Evolutionary conservation across 441 rosid genomes (phyloP).

Genomic region (Rhodomyrtus psidioides): DNA sequence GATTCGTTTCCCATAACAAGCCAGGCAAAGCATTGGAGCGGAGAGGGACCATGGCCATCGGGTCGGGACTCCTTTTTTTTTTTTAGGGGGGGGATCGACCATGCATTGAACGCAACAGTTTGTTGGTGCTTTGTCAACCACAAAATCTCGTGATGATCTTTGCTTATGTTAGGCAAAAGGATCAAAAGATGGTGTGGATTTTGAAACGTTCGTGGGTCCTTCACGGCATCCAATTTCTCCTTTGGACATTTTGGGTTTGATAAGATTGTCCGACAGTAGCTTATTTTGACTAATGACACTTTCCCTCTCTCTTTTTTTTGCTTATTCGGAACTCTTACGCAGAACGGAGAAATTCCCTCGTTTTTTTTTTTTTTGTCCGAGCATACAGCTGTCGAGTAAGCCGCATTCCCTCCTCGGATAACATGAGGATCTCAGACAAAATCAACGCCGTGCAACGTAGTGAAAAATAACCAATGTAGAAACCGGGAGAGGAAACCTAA

Average conservation of each 20-base stretch:
- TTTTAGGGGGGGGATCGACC: background rate
- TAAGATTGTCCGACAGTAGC: background rate
- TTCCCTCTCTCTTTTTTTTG: background rate
- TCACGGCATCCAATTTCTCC: background rate
- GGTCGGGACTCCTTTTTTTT: background rate
- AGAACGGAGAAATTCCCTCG: background rate
- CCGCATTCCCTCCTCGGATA: too few species aligned
- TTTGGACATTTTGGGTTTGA: background rate
- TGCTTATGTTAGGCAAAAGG: background rate
- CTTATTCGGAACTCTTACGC: background rate
- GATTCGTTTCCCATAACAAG: background rate
- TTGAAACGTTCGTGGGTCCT: background rate
- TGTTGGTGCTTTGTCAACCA: background rate
- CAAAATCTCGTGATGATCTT: background rate
- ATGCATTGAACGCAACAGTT: background rate
- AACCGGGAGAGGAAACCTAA: background rate
- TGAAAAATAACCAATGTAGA: background rate
- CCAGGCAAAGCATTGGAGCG: background rate
- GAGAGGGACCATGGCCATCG: background rate
- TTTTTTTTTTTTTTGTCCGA: background rate
- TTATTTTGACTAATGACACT: background rate
- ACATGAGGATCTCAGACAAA: too few species aligned
- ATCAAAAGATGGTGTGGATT: background rate
- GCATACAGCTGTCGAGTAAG: too few species aligned
- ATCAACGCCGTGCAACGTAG: background rate